Conservation (phyloP, 768 basidiomycete species). For the Tylopilus intermedius region DNA sequence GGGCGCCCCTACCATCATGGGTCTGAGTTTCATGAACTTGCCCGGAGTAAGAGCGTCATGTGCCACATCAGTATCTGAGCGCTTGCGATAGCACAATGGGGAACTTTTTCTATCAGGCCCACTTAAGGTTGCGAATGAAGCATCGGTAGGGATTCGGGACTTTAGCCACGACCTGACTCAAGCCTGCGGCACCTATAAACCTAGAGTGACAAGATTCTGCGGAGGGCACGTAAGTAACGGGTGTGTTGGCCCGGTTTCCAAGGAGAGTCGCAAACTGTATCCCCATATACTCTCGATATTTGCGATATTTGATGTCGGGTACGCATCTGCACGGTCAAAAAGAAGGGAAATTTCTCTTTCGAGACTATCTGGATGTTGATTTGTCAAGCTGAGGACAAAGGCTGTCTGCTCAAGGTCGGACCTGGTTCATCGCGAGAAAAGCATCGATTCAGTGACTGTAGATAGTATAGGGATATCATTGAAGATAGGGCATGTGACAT, state of each 20-base stretch:
- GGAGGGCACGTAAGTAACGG: background rate
- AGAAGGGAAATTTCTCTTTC: background rate
- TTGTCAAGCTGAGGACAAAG: background rate
- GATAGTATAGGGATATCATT: slow-evolving; percentile 29
- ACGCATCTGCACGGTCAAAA: background rate
- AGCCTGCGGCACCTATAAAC: background rate
- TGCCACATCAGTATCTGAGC: background rate
- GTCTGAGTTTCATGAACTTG: background rate
- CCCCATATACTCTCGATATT: background rate
- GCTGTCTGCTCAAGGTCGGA: background rate
- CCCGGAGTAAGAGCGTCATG: background rate
- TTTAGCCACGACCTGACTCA: background rate
- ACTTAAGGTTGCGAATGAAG: background rate
- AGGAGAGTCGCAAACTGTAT: background rate
- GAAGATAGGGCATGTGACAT: slow-evolving; percentile 13
- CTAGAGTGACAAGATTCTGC: background rate
- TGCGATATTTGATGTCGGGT: background rate
- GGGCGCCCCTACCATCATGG: background rate
- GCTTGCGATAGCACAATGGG: background rate
- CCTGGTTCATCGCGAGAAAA: background rate
- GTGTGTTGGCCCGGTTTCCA: background rate
- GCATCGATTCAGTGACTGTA: slow-evolving; percentile 13
- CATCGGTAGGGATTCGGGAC: background rate
- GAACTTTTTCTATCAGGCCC: background rate
- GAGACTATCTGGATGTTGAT: background rate